phyloP scores from a whole-genome alignment of 2,329 filamentous ascomycete species.

The Penicillium oxalicum region DNA sequence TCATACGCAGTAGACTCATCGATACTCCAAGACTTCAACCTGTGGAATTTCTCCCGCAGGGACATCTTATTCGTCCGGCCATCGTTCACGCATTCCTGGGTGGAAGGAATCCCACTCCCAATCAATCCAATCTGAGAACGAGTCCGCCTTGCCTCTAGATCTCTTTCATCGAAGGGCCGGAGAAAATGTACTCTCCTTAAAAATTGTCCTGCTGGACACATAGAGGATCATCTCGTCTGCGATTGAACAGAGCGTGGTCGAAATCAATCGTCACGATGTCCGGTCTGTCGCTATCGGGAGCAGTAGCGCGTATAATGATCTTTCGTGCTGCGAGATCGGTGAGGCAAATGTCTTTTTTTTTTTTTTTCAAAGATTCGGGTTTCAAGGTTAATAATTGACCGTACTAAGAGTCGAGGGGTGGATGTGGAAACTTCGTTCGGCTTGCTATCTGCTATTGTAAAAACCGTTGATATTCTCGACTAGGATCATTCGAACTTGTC shows the following conservation, averaged over 20 bases:
- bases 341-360: too few relatives aligned
- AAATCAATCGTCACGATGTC: conserved; percentile 16
- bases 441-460: too few relatives aligned
- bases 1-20: too few relatives aligned
- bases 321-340: too few relatives aligned
- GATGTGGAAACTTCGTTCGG: too few relatives aligned
- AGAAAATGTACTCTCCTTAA: conserved; percentile 6
- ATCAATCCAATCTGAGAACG: conserved; percentile 16
- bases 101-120: conserved; percentile 21
- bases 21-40: too few relatives aligned
- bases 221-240: conserved; percentile 7
- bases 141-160: conserved; percentile 2
- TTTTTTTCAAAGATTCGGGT: too few relatives aligned
- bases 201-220: conserved; percentile 2
- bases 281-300: background rate
- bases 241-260: conserved; percentile 12
- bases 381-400: background rate
- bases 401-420: too few relatives aligned
- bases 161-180: too few relatives aligned
- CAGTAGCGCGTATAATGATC: background rate
- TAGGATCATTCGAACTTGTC: too few relatives aligned
- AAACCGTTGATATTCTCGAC: too few relatives aligned
- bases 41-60: too few relatives aligned
- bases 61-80: background rate
- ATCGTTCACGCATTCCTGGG: conserved; percentile 11